A percentile compares a stretch with the other conserved stretches of the same genome.
Conservation (phyloP, 352 stramenopile species). For the Blastocystis sp. region DNA sequence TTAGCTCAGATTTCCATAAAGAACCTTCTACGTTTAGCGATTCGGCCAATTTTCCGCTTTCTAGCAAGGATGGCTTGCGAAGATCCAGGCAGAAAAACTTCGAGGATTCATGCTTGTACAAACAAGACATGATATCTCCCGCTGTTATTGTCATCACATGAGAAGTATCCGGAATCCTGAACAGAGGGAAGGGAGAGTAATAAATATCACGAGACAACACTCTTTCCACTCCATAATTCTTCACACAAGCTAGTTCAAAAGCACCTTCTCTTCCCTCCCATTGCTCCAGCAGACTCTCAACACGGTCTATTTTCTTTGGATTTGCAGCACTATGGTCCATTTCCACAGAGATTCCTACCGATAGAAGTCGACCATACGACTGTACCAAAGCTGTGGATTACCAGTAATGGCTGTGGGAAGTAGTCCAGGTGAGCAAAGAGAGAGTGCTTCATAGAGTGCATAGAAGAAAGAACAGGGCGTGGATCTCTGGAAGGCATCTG, state of each 20-base stretch:
- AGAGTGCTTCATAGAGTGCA: neutral
- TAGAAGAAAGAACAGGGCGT: neutral
- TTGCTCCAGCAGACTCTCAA: neutral
- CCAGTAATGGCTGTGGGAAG: neutral
- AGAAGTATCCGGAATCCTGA: neutral
- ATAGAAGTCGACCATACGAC: conserved; percentile 1
- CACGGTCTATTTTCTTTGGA: neutral
- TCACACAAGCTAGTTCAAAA: neutral
- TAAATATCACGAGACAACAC: conserved; percentile 37
- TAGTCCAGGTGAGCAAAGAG: neutral
- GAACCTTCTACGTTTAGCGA: neutral
- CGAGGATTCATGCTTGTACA: neutral
- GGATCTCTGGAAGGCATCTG: neutral
- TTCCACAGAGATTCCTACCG: neutral
- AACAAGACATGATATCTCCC: neutral
- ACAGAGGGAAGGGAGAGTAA: neutral
- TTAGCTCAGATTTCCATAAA: neutral
- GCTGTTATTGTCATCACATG: neutral
- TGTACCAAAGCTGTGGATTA: neutral
- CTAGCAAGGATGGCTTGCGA: neutral
- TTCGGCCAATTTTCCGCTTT: neutral
- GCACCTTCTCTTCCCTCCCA: neutral
- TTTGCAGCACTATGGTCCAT: neutral
- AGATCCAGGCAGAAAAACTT: conserved; percentile 1
- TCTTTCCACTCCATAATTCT: conserved; percentile 46